Base-by-base conservation (phyloP, 176 grass and related monocot genomes). In the Alopecurus myosuroides region DNA sequence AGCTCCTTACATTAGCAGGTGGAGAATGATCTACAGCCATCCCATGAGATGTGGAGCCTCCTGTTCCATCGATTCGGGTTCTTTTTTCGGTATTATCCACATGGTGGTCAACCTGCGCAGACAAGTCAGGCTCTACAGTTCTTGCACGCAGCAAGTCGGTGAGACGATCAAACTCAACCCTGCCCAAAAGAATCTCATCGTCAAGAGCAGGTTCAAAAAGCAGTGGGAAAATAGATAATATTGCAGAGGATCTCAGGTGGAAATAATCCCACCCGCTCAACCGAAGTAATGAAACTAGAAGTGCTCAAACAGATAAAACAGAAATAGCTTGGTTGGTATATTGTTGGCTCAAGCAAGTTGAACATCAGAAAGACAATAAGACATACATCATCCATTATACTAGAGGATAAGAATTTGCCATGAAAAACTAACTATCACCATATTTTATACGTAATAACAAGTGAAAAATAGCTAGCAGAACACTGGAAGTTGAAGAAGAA, bases 131-230 rank as follows among this genome's bases (percentile, higher is more conserved):
- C 25, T 95, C 90, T 60, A 86, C 17, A 31, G 90, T 95, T 92
- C 90, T 92, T 62, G 76, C 82, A 49, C 82, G 90, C 83, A 95
- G 62, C 50, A 95, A 62, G 66, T 90, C 83, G n/a, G 88, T 92
- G 63, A 95, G 81, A 74, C 75, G 86, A 41, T 92, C 90, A 82
- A 92, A 92, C 53, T 95, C 90, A 84, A 80, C 71, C 83, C 93
- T 95, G 88, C 75, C 48, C 15, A 61, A 13, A 74, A 86, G 51
- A 18, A 84, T 20, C 39, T 13, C 37, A 62, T 69, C 18, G 3
- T 86, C 74, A 89, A 52, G 3, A 75, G 68, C 65, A 78, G 48
- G 42, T 80, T 63, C 14, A 48, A 45, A 45, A 80, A 61, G 49
- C 67, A 70, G 12, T 22, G 9, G 8, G 20, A 3, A 19, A 37